phyloP scores from a whole-genome alignment of 2,329 filamentous ascomycete species.

The Arthrocladium fulminans region DNA sequence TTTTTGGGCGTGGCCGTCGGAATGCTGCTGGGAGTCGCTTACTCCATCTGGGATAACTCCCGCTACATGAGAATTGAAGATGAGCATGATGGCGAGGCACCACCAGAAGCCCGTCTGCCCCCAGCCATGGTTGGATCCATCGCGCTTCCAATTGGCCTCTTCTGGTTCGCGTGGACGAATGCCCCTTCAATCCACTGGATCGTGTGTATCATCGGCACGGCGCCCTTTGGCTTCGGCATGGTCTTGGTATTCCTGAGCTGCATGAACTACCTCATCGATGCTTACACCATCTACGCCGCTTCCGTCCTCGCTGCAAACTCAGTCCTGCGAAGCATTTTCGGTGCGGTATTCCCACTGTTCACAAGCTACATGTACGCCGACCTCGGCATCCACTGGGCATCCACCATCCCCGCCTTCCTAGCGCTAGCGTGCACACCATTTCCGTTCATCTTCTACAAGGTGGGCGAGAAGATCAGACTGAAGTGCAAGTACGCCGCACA shows the following conservation, averaged over 20 bases:
- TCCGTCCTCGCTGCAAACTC: slow-evolving; percentile 38
- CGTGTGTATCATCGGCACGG: slow-evolving; percentile 29
- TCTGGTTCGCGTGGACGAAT: slow-evolving; percentile 55
- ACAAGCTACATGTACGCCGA: slow-evolving; percentile 37
- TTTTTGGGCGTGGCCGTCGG: slow-evolving; percentile 42
- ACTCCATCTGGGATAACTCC: slow-evolving; percentile 34
- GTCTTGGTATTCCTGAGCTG: slow-evolving; percentile 34
- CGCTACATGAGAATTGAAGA: slow-evolving; percentile 35
- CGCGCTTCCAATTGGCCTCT: slow-evolving; percentile 47
- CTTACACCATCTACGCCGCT: slow-evolving; percentile 37
- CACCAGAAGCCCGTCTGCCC: slow-evolving; percentile 51
- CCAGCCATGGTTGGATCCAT: slow-evolving; percentile 42
- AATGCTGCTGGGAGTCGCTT: slow-evolving; percentile 33
- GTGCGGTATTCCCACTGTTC: slow-evolving; percentile 42
- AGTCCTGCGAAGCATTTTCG: slow-evolving; percentile 39
- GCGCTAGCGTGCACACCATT: slow-evolving; percentile 38
- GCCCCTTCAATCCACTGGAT: slow-evolving; percentile 35
- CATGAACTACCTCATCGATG: slow-evolving; percentile 37
- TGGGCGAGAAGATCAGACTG: slow-evolving; percentile 32
- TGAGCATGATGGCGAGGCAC: slow-evolving; percentile 46
- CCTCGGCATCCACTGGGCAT: slow-evolving; percentile 42
- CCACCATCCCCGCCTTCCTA: slow-evolving; percentile 38
- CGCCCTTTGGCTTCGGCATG: slow-evolving; percentile 36
- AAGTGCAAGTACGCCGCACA: slow-evolving; percentile 35
- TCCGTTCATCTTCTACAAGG: slow-evolving; percentile 38